These are phyloP conservation scores for Wickerhamiella siamensis DNA, from an alignment of 805 yeast genomes.

Conservation along the genomic window DNA sequence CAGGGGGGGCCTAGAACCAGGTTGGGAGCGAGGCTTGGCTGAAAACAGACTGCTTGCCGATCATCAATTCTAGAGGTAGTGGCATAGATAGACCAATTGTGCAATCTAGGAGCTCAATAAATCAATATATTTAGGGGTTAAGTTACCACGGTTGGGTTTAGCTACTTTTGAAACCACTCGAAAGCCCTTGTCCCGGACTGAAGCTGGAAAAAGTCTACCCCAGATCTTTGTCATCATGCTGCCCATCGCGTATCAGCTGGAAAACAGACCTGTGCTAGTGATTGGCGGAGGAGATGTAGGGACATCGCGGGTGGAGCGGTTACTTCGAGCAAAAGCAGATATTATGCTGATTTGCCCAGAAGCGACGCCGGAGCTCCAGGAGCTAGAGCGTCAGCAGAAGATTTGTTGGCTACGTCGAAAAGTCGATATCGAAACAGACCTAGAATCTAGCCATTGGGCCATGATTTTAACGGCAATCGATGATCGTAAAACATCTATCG, in stretches of 20 bases:
- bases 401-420: constrained; percentile 10
- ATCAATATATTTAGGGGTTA: too few relatives aligned
- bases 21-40: too few relatives aligned
- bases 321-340: constrained; percentile 54
- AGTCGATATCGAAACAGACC: constrained; percentile 11
- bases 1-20: too few relatives aligned
- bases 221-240: constrained; percentile 11
- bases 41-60: too few relatives aligned
- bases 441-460: constrained; percentile 35
- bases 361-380: constrained; percentile 34
- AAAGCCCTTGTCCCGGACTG: too few relatives aligned
- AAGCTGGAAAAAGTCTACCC: too few relatives aligned
- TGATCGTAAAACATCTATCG: constrained; percentile 44
- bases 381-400: constrained; percentile 17
- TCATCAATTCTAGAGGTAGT: too few relatives aligned
- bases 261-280: constrained; percentile 47
- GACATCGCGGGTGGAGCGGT: constrained; percentile 48
- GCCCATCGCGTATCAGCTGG: constrained; percentile 15
- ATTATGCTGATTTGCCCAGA: constrained; percentile 48
- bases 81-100: too few relatives aligned
- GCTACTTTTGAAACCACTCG: too few relatives aligned
- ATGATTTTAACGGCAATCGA: constrained; percentile 63
- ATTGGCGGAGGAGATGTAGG: constrained; percentile 65
- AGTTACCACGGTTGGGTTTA: too few relatives aligned
- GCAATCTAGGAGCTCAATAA: too few relatives aligned